Evolutionary conservation across 1,284 basidiomycete genomes (phyloP).

Genomic region (Mrakiaceae sp.): DNA sequence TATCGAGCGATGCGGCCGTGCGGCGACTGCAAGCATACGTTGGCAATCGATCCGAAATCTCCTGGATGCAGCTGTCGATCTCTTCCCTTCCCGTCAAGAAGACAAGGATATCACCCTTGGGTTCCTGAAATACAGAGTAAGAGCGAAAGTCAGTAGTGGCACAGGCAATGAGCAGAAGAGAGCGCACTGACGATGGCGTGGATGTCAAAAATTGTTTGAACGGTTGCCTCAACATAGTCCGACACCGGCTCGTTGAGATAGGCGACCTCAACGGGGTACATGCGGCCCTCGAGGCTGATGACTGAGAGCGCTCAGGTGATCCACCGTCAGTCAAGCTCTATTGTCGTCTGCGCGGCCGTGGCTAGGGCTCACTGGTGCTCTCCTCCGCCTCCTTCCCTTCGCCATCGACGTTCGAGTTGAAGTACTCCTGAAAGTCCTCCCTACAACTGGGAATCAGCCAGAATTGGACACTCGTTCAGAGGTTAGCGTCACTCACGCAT

Average conservation of each 20-base stretch:
- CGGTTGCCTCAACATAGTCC: conserved; percentile 76
- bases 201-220: conserved; percentile 74
- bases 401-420: conserved; percentile 44
- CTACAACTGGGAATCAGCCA: conserved; percentile 19
- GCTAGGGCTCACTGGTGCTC: conserved; percentile 3
- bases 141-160: neutral
- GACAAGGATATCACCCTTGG: conserved; percentile 74
- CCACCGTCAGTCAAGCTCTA: neutral
- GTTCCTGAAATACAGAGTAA: conserved; percentile 43
- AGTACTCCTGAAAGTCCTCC: conserved; percentile 75
- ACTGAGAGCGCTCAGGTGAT: conserved; percentile 41
- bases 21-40: conserved; percentile 42
- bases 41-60: conserved; percentile 63
- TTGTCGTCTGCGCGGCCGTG: conserved; percentile 19
- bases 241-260: conserved; percentile 58
- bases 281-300: conserved; percentile 81
- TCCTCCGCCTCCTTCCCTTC: conserved; percentile 18
- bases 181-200: conserved; percentile 55
- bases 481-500: conserved; percentile 43
- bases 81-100: conserved; percentile 96
- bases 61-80: conserved; percentile 77
- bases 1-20: conserved; percentile 18
- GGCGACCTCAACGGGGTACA: conserved; percentile 79
- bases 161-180: neutral
- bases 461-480: neutral